Evolutionary conservation across 345 rosid genomes (phyloP).

Genomic region (Chamaenerion angustifolium): DNA sequence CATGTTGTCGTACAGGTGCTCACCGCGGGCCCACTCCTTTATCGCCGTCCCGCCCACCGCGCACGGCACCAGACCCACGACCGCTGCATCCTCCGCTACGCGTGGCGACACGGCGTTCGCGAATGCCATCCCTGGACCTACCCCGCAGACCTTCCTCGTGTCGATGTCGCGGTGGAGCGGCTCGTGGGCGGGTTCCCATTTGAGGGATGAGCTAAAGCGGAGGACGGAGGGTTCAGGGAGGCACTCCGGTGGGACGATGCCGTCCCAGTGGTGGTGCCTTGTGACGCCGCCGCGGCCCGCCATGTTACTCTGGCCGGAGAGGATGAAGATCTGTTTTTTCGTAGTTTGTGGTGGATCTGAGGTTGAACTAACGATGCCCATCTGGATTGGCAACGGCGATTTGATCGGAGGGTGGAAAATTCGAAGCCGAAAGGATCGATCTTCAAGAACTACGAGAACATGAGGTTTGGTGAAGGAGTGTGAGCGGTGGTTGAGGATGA

Average conservation of each 20-base stretch:
- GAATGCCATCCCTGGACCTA: constrained; percentile 89
- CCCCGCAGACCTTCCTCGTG: constrained; percentile 49
- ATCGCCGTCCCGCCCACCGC: constrained; percentile 88
- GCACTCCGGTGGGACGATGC: constrained; percentile 53
- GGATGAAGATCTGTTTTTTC: constrained; percentile 46
- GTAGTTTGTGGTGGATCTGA: neutral
- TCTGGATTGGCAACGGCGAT: neutral
- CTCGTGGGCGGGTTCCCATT: constrained; percentile 57
- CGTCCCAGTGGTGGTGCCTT: constrained; percentile 54
- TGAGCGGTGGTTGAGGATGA: no score
- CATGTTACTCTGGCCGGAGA: constrained; percentile 96
- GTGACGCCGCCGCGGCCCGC: constrained; percentile 76
- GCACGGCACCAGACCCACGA: constrained; percentile 62
- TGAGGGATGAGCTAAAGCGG: constrained; percentile 51
- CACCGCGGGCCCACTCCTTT: constrained; percentile 70
- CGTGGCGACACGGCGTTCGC: constrained; percentile 36
- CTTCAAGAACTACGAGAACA: no score
- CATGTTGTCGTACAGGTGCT: constrained; percentile 52
- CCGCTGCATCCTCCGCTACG: neutral
- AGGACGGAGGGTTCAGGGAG: constrained; percentile 32
- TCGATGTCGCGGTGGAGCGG: constrained; percentile 83
- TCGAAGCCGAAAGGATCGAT: no score
- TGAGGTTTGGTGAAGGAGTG: no score
- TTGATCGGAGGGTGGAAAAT: no score
- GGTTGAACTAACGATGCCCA: constrained; percentile 7